Evolutionary conservation across 257 asterid genomes (phyloP), one percentile per base, ranked within the genome.

Genomic region (Primulina tabacum): DNA sequence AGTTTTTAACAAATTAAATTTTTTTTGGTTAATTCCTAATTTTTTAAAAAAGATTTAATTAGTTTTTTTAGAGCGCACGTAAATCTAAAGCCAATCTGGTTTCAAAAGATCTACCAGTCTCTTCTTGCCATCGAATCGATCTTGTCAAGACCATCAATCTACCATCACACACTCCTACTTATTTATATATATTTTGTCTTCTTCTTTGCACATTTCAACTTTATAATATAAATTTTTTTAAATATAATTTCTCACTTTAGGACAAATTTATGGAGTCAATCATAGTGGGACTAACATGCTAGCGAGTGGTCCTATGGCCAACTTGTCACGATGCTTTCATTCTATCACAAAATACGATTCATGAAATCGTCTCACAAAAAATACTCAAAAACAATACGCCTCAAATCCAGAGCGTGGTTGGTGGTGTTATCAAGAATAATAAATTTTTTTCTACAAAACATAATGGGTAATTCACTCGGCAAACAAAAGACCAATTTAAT

Each of bases 51-150:
- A 43, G 6, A 43, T 43, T 43, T 40, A 37, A 9, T 37, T 8
- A 0, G 11, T 4, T 40, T 40, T 40, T 11, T 4, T 2, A 10
- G 50, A 40, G 1, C 1, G 17, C 53, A 43, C 53, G 17, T 43
- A 43, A 43, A 43, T 43, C 53, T 43, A 43, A 12, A 43, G 6
- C 55, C 18, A 43, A 43, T 43, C 55, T 40, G 55, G 7, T 43
- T 11, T 63, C 67, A 65, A 75, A 82, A 77, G 82, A 79, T 79
- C 84, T 82, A 76, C 55, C 70, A 64, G 66, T 76, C 82, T 52
- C 73, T 71, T 82, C 84, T 64, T 61, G 18, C 67, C 68, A 65
- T 70, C 75, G 29, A 43, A 9, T 79, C 80, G 68, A 74, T 71
- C 74, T 72, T 74, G 84, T 77, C 84, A 35, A 38, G 40, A 70